Base-by-base conservation (phyloP, 495 filamentous ascomycete genomes). In the Aspergillus saccharolyticus region DNA sequence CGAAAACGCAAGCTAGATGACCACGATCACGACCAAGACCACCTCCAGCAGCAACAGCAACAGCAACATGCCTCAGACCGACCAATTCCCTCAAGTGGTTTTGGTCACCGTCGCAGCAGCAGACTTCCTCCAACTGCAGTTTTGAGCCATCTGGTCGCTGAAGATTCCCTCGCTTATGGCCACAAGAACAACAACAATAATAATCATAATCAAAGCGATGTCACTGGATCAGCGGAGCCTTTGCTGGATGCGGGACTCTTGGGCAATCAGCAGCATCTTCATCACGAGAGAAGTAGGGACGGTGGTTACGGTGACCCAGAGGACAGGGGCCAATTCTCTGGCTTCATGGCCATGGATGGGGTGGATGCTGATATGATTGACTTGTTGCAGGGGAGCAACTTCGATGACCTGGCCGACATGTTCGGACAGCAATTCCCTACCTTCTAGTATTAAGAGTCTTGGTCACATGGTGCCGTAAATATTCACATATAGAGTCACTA, bases 331-430 rank as follows among this genome's bases (percentile, higher is more conserved):
- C 63, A 64, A 22, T 53, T 52, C 25, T 47, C 53, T 16, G 52
- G 50, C 3, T 39, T 56, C 17, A 50, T 52, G 12, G 58, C 63
- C 6, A 58, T 67, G 14, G 72, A 67, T 2, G 33, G 33, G 33
- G 69, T 73, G 42, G 71, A 76, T 53, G 54, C 74, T 19, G 71
- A 73, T 28, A 74, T 76, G 67, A 67, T 65, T 14, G 70, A 74
- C 64, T 50, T 76, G 20, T 55, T 76, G n/a, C 64, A 72, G 22
- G 71, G 66, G 18, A 67, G 63, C 16, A 67, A 71, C 53, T 70
- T 72, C 20, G 70, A 76, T 57, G 65, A 69, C 19, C 46, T 74
- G 33, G 68, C 74, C 54, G 73, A 76, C 62, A 60, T 74, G 44
- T 67, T 74, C 43, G 68, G 70, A 19, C 71, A 74, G 57, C 71